Evolutionary conservation across 495 filamentous ascomycete species (phyloP), one percentile per base, ranked within the genome.

Genomic region (Parachaetomium inaequale): DNA sequence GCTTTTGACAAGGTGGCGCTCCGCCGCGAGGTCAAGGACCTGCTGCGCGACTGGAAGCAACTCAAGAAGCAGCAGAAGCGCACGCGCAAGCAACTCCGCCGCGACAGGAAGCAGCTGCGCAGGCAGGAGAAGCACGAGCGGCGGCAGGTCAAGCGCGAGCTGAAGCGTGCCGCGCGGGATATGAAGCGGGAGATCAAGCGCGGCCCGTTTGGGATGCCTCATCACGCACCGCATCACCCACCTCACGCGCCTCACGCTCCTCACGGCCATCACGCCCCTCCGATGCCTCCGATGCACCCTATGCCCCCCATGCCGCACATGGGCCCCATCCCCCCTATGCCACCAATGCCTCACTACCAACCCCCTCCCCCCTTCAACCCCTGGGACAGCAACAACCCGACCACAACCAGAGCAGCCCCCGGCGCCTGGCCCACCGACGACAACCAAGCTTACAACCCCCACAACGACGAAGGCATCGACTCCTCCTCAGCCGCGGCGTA

Each of bases 21-120:
- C 38, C 70, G 77, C 12, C 68, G 65, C 40, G 77, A 82, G 50
- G 76, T 80, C 23, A 72, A 66, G 45, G 60, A 60, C 0, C 61
- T 81, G 23, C 62, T 78, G 28, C 70, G 73, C 50, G 66, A 70
- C 21, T 77, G 79, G 71, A 76, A 76, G 58, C 64, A 63, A 2
- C 66, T 76, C 10, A 80, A 80, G 68, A 72, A 68, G 28, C 61
- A 74, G 38, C 79, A 82, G 64, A 73, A 66, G 53, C 59, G 65
- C 26, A 28, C 53, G 28, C 54, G 65, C 19, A 64, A 59, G 31
- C 62, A 74, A 56, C 55, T 66, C 26, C 65, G 67, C 54, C 63
- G 61, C 1, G 74, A 76, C 42, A 68, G 62, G 29, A 62, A 61
- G 15, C 65, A 70, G 23, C 65, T 60, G 29, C 66, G 58, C 31